phyloP scores from a whole-genome alignment of 176 grass and related monocot species.

The Carex parvula region DNA sequence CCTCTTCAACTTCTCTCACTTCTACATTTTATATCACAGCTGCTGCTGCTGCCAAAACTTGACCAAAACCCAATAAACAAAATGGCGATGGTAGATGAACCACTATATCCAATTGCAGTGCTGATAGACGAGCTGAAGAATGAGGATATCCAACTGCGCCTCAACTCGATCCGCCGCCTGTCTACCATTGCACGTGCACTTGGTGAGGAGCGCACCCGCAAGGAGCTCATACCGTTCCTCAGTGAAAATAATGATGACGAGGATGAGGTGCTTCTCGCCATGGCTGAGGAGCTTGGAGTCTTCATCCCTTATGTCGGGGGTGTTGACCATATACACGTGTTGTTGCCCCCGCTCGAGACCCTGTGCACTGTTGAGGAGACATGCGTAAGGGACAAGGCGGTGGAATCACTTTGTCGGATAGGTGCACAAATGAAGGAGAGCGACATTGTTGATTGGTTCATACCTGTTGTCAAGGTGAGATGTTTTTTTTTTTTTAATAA shows the following conservation, averaged over 20 bases:
- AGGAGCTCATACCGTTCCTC: constrained; percentile 90
- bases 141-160: constrained; percentile 90
- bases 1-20: neutral
- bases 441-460: constrained; percentile 74
- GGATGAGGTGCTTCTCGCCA: constrained; percentile 96
- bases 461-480: constrained; percentile 70
- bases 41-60: neutral
- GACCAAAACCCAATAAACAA: constrained; percentile 8
- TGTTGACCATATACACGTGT: constrained; percentile 70
- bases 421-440: constrained; percentile 93
- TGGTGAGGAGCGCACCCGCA: constrained; percentile 91
- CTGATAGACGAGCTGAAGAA: constrained; percentile 96
- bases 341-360: constrained; percentile 83
- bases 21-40: neutral
- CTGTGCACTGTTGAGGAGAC: constrained; percentile 92
- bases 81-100: constrained; percentile 85
- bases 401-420: constrained; percentile 79
- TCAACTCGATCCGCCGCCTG: constrained; percentile 88
- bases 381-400: constrained; percentile 89
- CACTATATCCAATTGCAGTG: constrained; percentile 85
- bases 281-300: constrained; percentile 92
- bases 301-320: constrained; percentile 98
- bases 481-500: neutral
- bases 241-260: constrained; percentile 99
- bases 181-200: constrained; percentile 90